Percentiles rank a stretch among this genome's conserved stretches.
Evolutionary conservation across 1,284 basidiomycete species (phyloP).

Genomic region (Athelia psychrophila): DNA sequence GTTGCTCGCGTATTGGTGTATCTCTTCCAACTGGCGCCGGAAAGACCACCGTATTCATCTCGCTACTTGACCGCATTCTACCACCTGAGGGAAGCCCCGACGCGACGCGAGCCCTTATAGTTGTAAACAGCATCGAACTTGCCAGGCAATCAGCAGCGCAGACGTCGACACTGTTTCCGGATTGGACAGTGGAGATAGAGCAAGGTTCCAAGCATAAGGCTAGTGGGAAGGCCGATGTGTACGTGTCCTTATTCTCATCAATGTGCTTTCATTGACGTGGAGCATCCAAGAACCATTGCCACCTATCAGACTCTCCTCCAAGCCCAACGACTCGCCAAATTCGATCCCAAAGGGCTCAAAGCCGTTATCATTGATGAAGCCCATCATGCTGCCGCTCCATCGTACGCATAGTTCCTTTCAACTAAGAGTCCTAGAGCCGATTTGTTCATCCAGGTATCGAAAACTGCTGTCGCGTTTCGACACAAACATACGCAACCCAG

Average conservation of each 20-base stretch:
- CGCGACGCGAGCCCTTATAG: conserved; percentile 68
- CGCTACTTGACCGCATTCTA: conserved; percentile 62
- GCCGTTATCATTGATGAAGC: conserved; percentile 92
- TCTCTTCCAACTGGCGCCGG: conserved; percentile 91
- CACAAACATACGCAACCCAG: conserved; percentile 52
- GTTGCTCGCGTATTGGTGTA: conserved; percentile 82
- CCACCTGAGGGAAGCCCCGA: conserved; percentile 38
- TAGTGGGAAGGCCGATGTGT: conserved; percentile 85
- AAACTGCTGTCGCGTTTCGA: conserved; percentile 79
- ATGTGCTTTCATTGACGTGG: neutral
- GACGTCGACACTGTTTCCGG: conserved; percentile 65
- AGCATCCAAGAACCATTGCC: conserved; percentile 72
- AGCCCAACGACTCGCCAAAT: conserved; percentile 72
- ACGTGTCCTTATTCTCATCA: conserved; percentile 24
- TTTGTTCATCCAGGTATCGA: conserved; percentile 56
- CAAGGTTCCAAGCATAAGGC: conserved; percentile 80
- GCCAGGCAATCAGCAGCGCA: conserved; percentile 85
- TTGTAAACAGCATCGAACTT: conserved; percentile 88
- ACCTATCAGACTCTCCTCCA: conserved; percentile 89
- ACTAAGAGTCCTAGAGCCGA: conserved; percentile 2
- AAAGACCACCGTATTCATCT: conserved; percentile 92
- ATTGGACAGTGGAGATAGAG: conserved; percentile 87
- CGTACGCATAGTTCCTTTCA: conserved; percentile 39
- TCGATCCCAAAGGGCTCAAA: conserved; percentile 70
- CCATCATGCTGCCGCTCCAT: conserved; percentile 91